phyloP scores from a whole-genome alignment of 768 basidiomycete species.

The Boletus reticulatus region DNA sequence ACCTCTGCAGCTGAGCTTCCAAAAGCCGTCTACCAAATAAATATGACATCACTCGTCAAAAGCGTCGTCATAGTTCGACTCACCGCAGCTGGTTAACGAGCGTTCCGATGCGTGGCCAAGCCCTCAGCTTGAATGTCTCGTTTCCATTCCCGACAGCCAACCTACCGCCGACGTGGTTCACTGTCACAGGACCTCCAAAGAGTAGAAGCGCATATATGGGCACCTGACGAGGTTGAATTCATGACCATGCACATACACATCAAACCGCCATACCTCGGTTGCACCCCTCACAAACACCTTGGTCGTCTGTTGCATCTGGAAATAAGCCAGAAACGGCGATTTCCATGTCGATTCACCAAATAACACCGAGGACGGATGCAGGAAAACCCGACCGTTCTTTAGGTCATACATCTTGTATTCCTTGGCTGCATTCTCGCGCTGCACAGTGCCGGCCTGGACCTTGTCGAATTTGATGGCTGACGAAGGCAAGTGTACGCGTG shows the following conservation, averaged over 20 bases:
- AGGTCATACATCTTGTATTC: slow-evolving; percentile 85
- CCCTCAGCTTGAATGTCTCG: slow-evolving; percentile 58
- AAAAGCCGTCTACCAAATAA: slow-evolving; percentile 54
- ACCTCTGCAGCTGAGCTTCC: slow-evolving; percentile 61
- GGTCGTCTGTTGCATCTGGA: slow-evolving; percentile 75
- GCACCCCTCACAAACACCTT: slow-evolving; percentile 87
- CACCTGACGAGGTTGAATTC: slow-evolving; percentile 43
- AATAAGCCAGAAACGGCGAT: slow-evolving; percentile 79
- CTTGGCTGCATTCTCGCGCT: slow-evolving; percentile 79
- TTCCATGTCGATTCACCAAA: slow-evolving; percentile 75
- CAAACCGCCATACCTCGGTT: slow-evolving; percentile 61
- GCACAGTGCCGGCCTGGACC: slow-evolving; percentile 78
- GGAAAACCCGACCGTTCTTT: slow-evolving; percentile 60
- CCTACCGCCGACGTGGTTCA: slow-evolving; percentile 82
- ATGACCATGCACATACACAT: background rate
- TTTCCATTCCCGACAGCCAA: slow-evolving; percentile 58
- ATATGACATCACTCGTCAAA: background rate
- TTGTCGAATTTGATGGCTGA: slow-evolving; percentile 82
- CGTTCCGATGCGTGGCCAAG: slow-evolving; percentile 89
- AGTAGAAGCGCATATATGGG: slow-evolving; percentile 83
- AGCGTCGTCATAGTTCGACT: slow-evolving; percentile 10
- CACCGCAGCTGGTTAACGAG: slow-evolving; percentile 85
- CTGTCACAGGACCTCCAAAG: slow-evolving; percentile 76
- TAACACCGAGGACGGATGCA: slow-evolving; percentile 80
- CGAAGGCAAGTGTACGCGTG: slow-evolving; percentile 69